phyloP scores from a whole-genome alignment of 1,284 basidiomycete genomes.

The Wallemia mellicola region DNA sequence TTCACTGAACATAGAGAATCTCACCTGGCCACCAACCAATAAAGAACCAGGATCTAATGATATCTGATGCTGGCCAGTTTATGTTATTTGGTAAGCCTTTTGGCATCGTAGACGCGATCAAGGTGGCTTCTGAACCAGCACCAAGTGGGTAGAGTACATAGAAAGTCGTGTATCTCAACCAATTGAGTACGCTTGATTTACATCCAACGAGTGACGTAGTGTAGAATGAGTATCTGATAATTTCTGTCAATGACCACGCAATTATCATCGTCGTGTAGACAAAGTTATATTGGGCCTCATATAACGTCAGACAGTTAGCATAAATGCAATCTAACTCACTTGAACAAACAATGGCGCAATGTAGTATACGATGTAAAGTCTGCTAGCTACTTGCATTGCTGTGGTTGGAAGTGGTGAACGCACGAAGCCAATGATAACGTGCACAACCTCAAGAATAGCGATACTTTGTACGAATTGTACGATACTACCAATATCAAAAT shows the following conservation, averaged over 20 bases:
- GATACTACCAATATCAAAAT: neutral
- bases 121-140: constrained; percentile 61
- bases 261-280: constrained; percentile 72
- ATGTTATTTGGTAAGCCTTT: constrained; percentile 6
- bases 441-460: constrained; percentile 52
- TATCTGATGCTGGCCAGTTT: constrained; percentile 20
- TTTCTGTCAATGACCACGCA: constrained; percentile 76
- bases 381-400: constrained; percentile 52
- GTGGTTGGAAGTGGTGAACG: constrained; percentile 54
- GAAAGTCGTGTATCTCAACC: constrained; percentile 62
- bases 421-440: constrained; percentile 57
- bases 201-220: constrained; percentile 31
- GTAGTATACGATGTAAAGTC: constrained; percentile 67
- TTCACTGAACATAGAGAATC: constrained; percentile 9
- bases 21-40: constrained; percentile 71
- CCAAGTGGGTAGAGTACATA: constrained; percentile 76
- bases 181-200: constrained; percentile 16
- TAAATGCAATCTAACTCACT: constrained; percentile 9
- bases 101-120: constrained; percentile 50
- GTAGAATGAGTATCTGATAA: constrained; percentile 79
- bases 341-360: constrained; percentile 28
- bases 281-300: constrained; percentile 37
- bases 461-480: constrained; percentile 36
- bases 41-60: constrained; percentile 32
- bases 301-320: neutral